Evolutionary conservation across 2,329 filamentous ascomycete genomes (phyloP).

Genomic region (Mollisiaceae sp.): DNA sequence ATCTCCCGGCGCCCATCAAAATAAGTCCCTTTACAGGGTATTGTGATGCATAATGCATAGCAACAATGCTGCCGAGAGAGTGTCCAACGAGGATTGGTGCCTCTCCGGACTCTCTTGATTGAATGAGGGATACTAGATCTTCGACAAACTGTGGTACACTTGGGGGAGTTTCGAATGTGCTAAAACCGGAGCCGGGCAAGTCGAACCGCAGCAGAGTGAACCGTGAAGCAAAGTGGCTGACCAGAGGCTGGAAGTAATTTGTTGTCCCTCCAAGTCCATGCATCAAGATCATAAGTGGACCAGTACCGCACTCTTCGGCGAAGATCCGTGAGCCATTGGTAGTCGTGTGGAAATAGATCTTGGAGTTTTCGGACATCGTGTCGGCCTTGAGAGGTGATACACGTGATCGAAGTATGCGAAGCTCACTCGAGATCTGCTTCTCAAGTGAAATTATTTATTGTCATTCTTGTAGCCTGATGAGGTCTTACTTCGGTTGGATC

Average conservation of each 20-base stretch:
- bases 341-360: constrained; percentile 40
- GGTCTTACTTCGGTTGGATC: neutral
- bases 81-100: constrained; percentile 43
- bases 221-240: constrained; percentile 27
- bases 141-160: constrained; percentile 28
- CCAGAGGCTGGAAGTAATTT: constrained; percentile 30
- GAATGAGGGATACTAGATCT: constrained; percentile 25
- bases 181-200: constrained; percentile 30
- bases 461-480: neutral
- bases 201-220: constrained; percentile 33
- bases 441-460: constrained; percentile 5
- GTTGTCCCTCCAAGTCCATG: constrained; percentile 37
- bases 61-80: constrained; percentile 45
- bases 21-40: constrained; percentile 40
- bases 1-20: constrained; percentile 43
- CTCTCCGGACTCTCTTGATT: constrained; percentile 15
- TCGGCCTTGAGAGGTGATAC: neutral
- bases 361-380: constrained; percentile 33
- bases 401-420: neutral
- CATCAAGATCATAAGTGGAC: constrained; percentile 42
- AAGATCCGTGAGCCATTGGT: constrained; percentile 36
- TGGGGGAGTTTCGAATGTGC: constrained; percentile 28
- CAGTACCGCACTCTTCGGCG: constrained; percentile 29
- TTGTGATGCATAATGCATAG: constrained; percentile 45
- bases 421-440: neutral